Conservation (phyloP, 2,329 filamentous ascomycete genomes). For the Aspergillus vadensis region DNA sequence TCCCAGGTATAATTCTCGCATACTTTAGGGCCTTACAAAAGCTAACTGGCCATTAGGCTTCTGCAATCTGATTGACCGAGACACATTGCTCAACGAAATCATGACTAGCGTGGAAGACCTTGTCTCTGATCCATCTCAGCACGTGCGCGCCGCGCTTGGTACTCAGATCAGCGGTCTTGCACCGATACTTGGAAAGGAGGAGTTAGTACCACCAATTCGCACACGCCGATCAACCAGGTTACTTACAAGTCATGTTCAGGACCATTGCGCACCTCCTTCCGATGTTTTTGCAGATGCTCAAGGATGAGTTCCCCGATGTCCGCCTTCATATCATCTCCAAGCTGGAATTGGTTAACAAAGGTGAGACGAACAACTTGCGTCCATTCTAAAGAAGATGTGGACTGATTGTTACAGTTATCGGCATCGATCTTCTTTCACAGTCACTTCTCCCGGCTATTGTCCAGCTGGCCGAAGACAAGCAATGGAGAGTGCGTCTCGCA, state of each 20-base stretch:
- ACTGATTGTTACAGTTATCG: slow-evolving; percentile 68
- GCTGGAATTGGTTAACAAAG: slow-evolving; percentile 95
- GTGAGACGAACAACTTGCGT: slow-evolving; percentile 48
- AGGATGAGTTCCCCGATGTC: slow-evolving; percentile 98
- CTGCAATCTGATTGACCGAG: slow-evolving; percentile 83
- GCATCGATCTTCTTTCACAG: slow-evolving; percentile 94
- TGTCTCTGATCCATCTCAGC: slow-evolving; percentile 93
- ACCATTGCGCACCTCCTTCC: slow-evolving; percentile 95
- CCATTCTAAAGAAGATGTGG: background rate
- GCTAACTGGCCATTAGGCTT: slow-evolving; percentile 64
- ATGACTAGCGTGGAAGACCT: slow-evolving; percentile 96
- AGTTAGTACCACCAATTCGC: slow-evolving; percentile 59
- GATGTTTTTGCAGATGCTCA: slow-evolving; percentile 99
- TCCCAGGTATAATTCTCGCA: slow-evolving; percentile 63
- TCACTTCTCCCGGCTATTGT: slow-evolving; percentile 96
- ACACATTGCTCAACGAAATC: slow-evolving; percentile 88
- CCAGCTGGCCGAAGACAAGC: slow-evolving; percentile 96
- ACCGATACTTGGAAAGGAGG: slow-evolving; percentile 95
- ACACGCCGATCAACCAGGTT: background rate
- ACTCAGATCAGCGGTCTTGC: slow-evolving; percentile 97
- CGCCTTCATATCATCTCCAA: slow-evolving; percentile 99
- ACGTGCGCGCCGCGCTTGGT: slow-evolving; percentile 91
- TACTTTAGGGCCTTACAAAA: background rate
- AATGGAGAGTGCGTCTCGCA: slow-evolving; percentile 95
- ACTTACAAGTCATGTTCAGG: slow-evolving; percentile 49